These are phyloP conservation scores for Ogataea zsoltii DNA, from an alignment of 805 yeast species.

Conservation along the genomic window DNA sequence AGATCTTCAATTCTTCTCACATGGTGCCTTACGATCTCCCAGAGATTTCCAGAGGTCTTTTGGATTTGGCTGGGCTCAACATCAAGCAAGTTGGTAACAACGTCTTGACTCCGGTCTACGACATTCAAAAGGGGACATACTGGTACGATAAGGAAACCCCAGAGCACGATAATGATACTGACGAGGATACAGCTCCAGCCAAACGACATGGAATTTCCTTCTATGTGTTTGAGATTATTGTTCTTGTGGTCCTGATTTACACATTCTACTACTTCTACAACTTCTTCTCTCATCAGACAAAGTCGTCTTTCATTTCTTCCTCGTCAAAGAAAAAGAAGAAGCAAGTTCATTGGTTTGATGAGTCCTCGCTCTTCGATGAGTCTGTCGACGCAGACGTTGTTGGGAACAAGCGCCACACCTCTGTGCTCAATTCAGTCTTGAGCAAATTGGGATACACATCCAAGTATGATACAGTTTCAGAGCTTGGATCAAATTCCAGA, in stretches of 20 bases:
- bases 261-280: slow-evolving; percentile 28
- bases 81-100: slow-evolving; percentile 26
- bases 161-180: slow-evolving; percentile 1
- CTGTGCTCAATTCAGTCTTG: slow-evolving; percentile 23
- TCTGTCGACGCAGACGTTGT: slow-evolving; percentile 7
- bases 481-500: slow-evolving; percentile 11
- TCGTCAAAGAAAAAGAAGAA: slow-evolving; percentile 30
- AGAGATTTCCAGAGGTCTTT: slow-evolving; percentile 63
- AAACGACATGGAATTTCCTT: slow-evolving; percentile 16
- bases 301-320: slow-evolving; percentile 25
- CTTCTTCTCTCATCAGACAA: slow-evolving; percentile 19
- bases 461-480: slow-evolving; percentile 33
- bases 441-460: slow-evolving; percentile 40
- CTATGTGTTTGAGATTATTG: slow-evolving; percentile 27
- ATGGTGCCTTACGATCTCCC: slow-evolving; percentile 92
- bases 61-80: slow-evolving; percentile 50
- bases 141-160: slow-evolving; percentile 9
- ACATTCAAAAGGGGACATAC: slow-evolving; percentile 13
- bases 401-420: not conserved
- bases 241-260: slow-evolving; percentile 23
- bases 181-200: not conserved
- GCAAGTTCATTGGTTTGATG: slow-evolving; percentile 37
- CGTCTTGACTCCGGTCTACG: slow-evolving; percentile 32
- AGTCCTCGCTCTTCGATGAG: slow-evolving; percentile 13
- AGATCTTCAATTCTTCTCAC: slow-evolving; percentile 77